Base-by-base conservation (phyloP, 805 yeast species). In the Peterozyma toletana region DNA sequence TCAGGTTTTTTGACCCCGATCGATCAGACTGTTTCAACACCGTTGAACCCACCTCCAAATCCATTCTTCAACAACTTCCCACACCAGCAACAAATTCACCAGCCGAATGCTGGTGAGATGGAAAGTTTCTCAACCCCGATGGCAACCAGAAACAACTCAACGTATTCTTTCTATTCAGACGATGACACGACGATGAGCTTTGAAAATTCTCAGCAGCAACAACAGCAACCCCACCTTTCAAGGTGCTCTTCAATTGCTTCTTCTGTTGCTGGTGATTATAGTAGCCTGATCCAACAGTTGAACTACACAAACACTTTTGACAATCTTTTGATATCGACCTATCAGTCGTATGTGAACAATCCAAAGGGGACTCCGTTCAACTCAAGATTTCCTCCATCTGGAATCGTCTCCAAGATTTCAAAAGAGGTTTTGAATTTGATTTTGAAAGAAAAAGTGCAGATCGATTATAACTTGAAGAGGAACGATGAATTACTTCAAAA, bases 301-400 rank as follows among this genome's bases (percentile, higher is more conserved):
- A 57, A 56, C 14, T 63, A 61, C 40, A 60, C 73, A 1, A 57
- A 56, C 3, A 54, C 49, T 5, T 77, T 77, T 49, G 77, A 78
- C 50, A 63, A 60, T 17, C 53, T 73, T 11, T 57, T 81, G 18
- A 53, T 69, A 51, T 67, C 66, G 35, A 64, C 68, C 4, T 80
- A 79, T 52, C 74, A 73, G 41, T 53, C 62, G 9, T 66, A 74
- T 44, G 70, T 75, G 13, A 67, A 67, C 39, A 77, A 73, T 52
- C 88, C 89, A 6, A 74, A 77, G 31, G 66, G 71, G 7, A 82
- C 90, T 0, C 90, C 90, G 0, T 83, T 83, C 54, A 80, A 80
- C 49, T 73, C 76, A 14, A 57, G 67, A 36, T 73, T 74, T 53
- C 89, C 88, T 7, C 88, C 89, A 0, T 70, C 81, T 1, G 88